Evolutionary conservation across 805 yeast genomes (phyloP).

Genomic region (Wickerhamiella qilinensis): DNA sequence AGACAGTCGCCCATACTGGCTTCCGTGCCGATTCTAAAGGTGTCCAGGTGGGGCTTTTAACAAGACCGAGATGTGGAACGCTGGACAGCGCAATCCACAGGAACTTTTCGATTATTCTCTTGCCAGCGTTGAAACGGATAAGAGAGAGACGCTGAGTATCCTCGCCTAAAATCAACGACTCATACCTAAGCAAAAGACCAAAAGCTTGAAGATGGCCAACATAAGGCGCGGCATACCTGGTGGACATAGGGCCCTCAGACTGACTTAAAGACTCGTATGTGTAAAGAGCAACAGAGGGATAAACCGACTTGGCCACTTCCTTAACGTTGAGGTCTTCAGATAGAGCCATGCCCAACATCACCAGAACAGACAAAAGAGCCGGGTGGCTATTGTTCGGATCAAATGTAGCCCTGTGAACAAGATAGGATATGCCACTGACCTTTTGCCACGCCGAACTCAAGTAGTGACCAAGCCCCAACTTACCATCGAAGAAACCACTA

Average conservation of each 20-base stretch:
- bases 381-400: conserved; percentile 14
- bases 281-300: conserved; percentile 12
- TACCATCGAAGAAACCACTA: conserved; percentile 3
- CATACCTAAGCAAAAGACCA: conserved; percentile 17
- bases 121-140: conserved; percentile 9
- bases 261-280: conserved; percentile 12
- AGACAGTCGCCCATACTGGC: conserved; percentile 16
- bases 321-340: conserved; percentile 7
- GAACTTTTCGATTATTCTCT: conserved; percentile 14
- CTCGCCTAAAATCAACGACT: conserved; percentile 13
- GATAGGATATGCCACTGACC: conserved; percentile 11
- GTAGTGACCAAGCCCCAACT: conserved; percentile 7
- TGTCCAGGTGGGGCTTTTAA: not conserved
- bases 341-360: conserved; percentile 19
- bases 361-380: conserved; percentile 16
- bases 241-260: conserved; percentile 3
- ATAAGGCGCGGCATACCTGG: conserved; percentile 7
- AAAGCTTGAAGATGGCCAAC: conserved; percentile 19
- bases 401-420: conserved; percentile 19
- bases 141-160: conserved; percentile 6
- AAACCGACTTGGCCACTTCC: conserved; percentile 10
- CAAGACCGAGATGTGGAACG: conserved; percentile 10
- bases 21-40: conserved; percentile 3
- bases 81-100: conserved; percentile 12
- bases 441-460: conserved; percentile 14